Evolutionary conservation across 805 yeast genomes (phyloP).

Genomic region (Wickerhamiella kazuoi): DNA sequence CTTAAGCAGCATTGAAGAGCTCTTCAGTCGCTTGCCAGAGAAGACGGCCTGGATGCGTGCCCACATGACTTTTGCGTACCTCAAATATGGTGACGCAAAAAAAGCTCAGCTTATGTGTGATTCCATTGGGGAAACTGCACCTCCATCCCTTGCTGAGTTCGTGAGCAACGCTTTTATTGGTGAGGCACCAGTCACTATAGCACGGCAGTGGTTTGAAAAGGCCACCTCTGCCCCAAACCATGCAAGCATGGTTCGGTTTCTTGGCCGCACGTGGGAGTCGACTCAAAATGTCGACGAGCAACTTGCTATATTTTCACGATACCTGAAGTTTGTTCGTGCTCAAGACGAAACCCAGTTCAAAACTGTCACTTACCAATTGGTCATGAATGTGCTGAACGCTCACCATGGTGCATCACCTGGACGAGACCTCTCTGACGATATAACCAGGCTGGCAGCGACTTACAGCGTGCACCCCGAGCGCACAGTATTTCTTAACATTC

Average conservation of each 20-base stretch:
- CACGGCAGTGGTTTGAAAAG: constrained; percentile 4
- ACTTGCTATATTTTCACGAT: constrained; percentile 7
- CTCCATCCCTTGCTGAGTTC: constrained; percentile 1
- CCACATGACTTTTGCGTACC: constrained; percentile 5
- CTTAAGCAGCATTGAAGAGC: constrained; percentile 6
- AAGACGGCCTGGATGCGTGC: constrained; percentile 4
- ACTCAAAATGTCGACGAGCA: constrained; percentile 4
- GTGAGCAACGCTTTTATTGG: constrained; percentile 13
- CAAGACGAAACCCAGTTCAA: constrained; percentile 9
- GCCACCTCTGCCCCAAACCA: constrained; percentile 9
- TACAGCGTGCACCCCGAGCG: constrained; percentile 6
- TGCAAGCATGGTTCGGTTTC: constrained; percentile 10
- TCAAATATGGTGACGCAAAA: constrained; percentile 6
- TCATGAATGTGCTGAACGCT: constrained; percentile 6
- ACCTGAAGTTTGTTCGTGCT: constrained; percentile 7
- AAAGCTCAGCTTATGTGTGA: constrained; percentile 5
- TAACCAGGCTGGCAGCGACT: constrained; percentile 4
- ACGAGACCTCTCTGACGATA: not conserved
- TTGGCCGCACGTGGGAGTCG: constrained; percentile 6
- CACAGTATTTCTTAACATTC: constrained; percentile 10
- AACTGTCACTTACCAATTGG: constrained; percentile 8
- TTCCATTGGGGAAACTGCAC: not conserved
- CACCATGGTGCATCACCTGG: not conserved
- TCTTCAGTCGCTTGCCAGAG: constrained; percentile 3
- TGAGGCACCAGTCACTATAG: constrained; percentile 13